Conservation (phyloP, 345 rosid species). For the Gynandropsis gynandra region DNA sequence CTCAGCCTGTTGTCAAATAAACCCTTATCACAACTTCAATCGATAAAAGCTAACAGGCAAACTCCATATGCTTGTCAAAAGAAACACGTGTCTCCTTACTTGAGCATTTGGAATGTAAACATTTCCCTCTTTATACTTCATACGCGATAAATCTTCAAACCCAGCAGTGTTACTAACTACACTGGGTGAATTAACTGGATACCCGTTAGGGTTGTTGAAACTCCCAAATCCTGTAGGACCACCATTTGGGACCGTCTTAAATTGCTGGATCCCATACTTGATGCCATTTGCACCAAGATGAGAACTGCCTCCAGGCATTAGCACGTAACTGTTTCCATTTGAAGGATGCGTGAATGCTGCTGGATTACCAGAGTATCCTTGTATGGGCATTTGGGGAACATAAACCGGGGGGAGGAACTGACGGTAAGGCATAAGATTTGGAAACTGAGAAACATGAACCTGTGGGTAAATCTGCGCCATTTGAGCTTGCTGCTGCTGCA, state of each 20-base stretch:
- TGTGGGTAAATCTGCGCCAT: conserved; percentile 73
- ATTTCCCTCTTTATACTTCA: conserved; percentile 76
- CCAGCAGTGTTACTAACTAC: conserved; percentile 70
- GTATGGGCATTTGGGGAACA: conserved; percentile 73
- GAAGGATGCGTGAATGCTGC: conserved; percentile 69
- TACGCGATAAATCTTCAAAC: conserved; percentile 77
- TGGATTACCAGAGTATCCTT: conserved; percentile 62
- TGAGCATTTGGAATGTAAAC: conserved; percentile 76
- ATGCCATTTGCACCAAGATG: conserved; percentile 54
- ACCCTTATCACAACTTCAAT: conserved; percentile 5
- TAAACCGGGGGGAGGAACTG: conserved; percentile 66
- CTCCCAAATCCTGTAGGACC: conserved; percentile 66
- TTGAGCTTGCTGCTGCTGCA: conserved; percentile 58
- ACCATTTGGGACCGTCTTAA: conserved; percentile 58
- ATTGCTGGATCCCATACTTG: conserved; percentile 74
- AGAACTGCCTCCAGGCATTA: conserved; percentile 73
- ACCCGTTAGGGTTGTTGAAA: conserved; percentile 51
- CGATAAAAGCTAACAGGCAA: neutral
- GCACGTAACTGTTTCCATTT: conserved; percentile 58
- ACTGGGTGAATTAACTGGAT: conserved; percentile 65
- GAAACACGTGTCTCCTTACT: conserved; percentile 31
- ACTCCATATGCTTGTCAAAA: too few relatives aligned
- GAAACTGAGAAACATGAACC: conserved; percentile 63
- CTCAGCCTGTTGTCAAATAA: conserved; percentile 49
- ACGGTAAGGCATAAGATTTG: conserved; percentile 74